Conservation (phyloP, 169 alveolate genomes). For the Besnoitia besnoiti region DNA sequence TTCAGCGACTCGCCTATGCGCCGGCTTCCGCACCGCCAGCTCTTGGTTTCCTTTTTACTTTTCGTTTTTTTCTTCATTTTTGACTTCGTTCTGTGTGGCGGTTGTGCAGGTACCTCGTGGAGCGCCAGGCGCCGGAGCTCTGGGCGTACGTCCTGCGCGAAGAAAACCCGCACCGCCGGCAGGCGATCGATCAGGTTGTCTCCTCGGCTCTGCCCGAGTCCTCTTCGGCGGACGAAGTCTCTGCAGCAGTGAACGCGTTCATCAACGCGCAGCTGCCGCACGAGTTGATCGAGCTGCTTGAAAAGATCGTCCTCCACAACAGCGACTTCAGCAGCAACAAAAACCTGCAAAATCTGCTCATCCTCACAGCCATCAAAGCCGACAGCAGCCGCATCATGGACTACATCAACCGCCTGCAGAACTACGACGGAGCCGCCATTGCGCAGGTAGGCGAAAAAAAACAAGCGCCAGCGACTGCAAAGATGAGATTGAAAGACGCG, state of each 20-base stretch:
- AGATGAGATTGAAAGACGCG: not conserved
- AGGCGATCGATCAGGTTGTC: constrained; percentile 96
- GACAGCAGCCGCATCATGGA: constrained; percentile 91
- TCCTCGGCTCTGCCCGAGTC: constrained; percentile 96
- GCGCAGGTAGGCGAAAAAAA: constrained; percentile 78
- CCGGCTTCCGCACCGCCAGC: not conserved
- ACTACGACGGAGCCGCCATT: constrained; percentile 96
- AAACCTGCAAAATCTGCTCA: constrained; percentile 94
- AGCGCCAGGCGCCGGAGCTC: constrained; percentile 94
- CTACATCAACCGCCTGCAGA: constrained; percentile 96
- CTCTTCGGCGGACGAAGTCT: constrained; percentile 94
- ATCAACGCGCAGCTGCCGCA: constrained; percentile 95
- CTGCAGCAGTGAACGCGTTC: constrained; percentile 98
- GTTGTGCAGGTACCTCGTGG: constrained; percentile 91
- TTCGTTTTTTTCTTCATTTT: not conserved
- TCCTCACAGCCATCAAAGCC: constrained; percentile 93
- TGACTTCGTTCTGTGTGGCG: not conserved
- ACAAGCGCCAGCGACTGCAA: not conserved
- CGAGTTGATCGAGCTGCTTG: constrained; percentile 94
- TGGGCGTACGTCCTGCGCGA: constrained; percentile 95
- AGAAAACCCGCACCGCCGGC: constrained; percentile 91
- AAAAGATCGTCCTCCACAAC: constrained; percentile 96
- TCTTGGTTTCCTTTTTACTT: not conserved
- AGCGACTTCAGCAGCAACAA: constrained; percentile 94
- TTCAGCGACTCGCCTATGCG: not conserved